Evolutionary conservation across 306 rosid species (phyloP).

Genomic region (Coriaria nepalensis): DNA sequence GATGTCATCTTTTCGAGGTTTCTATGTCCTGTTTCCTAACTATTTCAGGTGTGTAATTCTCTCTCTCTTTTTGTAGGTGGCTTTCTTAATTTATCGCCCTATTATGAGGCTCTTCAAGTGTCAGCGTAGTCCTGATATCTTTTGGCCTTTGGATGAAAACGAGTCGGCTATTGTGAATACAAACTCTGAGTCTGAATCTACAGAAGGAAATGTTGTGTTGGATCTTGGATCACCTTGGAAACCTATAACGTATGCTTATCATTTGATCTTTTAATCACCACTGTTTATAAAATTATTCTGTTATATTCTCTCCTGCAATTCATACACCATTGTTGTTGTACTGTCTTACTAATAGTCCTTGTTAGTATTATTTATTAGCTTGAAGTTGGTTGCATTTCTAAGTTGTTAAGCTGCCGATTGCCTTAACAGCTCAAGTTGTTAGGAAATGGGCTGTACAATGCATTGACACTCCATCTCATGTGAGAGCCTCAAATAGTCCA

Average conservation of each 20-base stretch:
- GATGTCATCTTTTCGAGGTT: no score
- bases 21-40: background rate
- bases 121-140: slow-evolving; percentile 42
- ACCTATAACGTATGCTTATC: slow-evolving; percentile 36
- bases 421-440: no score
- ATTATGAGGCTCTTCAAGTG: slow-evolving; percentile 84
- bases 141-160: slow-evolving; percentile 75
- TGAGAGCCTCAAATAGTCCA: no score
- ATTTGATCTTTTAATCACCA: background rate
- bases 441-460: no score
- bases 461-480: no score
- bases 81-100: slow-evolving; percentile 93
- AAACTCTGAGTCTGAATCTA: slow-evolving; percentile 46
- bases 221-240: slow-evolving; percentile 55
- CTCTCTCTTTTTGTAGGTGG: slow-evolving; percentile 43
- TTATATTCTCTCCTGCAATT: no score
- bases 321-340: no score
- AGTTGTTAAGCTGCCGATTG: no score
- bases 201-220: slow-evolving; percentile 42
- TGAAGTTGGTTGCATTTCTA: no score
- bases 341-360: no score
- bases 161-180: slow-evolving; percentile 27
- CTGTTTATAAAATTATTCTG: no score
- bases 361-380: no score
- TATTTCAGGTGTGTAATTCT: background rate